Percentiles rank a stretch among this genome's conserved stretches.
These are phyloP conservation scores for Sherardia arvensis DNA, from an alignment of 257 asterid genomes.

Conservation along the genomic window DNA sequence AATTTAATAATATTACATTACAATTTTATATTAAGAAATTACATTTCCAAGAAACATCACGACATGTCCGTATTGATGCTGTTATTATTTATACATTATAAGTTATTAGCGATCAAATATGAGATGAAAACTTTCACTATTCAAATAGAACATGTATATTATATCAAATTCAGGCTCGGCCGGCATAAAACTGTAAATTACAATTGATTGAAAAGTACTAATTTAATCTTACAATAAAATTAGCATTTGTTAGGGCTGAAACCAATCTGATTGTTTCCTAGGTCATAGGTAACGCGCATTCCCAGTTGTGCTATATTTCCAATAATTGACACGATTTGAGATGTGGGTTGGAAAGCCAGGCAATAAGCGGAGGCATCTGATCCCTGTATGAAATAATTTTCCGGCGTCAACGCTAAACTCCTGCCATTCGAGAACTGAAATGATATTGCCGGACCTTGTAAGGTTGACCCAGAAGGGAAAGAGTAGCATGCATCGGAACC, in stretches of 20 bases:
- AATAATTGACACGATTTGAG: not conserved
- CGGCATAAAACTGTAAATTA: too few species aligned
- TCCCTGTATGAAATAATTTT: conserved; percentile 41
- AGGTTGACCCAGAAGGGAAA: not conserved
- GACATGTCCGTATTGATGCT: too few species aligned
- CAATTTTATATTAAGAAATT: too few species aligned
- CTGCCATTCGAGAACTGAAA: not conserved
- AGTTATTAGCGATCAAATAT: too few species aligned
- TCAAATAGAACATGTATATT: too few species aligned
- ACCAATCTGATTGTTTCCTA: not conserved
- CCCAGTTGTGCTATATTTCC: not conserved
- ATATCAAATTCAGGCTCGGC: too few species aligned
- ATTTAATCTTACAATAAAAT: too few species aligned
- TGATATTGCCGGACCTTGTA: not conserved
- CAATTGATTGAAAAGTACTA: too few species aligned
- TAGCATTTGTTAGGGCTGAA: not conserved
- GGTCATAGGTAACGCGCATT: not conserved
- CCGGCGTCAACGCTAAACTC: conserved; percentile 21
- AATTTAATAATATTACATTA: too few species aligned
- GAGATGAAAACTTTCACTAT: too few species aligned
- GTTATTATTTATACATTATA: too few species aligned
- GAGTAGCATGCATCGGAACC: not conserved
- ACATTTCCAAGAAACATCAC: too few species aligned
- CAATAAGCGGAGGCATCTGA: not conserved
- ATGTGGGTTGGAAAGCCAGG: not conserved